Evolutionary conservation across 2,329 filamentous ascomycete species (phyloP).

Genomic region (Blastomyces gilchristii): DNA sequence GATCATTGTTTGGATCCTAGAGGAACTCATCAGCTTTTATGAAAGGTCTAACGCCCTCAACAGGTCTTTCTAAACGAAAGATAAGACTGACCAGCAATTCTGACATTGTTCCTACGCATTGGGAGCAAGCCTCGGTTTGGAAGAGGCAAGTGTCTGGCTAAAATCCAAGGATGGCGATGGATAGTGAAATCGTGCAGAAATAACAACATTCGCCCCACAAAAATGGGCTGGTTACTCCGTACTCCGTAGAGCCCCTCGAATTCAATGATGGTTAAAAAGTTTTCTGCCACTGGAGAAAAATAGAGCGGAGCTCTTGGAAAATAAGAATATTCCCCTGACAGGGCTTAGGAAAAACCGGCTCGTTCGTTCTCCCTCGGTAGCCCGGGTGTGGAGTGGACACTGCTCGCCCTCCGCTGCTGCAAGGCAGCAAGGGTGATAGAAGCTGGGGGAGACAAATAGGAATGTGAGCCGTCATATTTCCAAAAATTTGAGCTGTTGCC

Average conservation of each 20-base stretch:
- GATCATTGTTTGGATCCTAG: slow-evolving; percentile 31
- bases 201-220: not conserved
- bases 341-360: not conserved
- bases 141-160: not conserved
- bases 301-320: not conserved
- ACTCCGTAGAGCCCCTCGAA: no score
- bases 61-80: not conserved
- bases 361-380: not conserved
- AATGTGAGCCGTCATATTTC: slow-evolving; percentile 1
- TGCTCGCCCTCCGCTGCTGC: not conserved
- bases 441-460: not conserved
- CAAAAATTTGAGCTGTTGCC: not conserved
- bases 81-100: not conserved
- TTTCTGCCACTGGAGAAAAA: not conserved
- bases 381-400: not conserved
- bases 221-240: not conserved
- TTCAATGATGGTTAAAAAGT: not conserved
- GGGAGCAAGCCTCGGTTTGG: no score
- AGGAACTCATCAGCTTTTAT: slow-evolving; percentile 2
- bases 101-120: not conserved
- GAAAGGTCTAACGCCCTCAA: not conserved
- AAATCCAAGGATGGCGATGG: not conserved
- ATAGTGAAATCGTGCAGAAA: not conserved
- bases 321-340: not conserved
- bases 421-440: not conserved